A percentile compares a stretch with the other conserved stretches of the same genome.
These are phyloP conservation scores for Wickerhamiella alocasiicola DNA, from an alignment of 805 yeast genomes.

Conservation along the genomic window DNA sequence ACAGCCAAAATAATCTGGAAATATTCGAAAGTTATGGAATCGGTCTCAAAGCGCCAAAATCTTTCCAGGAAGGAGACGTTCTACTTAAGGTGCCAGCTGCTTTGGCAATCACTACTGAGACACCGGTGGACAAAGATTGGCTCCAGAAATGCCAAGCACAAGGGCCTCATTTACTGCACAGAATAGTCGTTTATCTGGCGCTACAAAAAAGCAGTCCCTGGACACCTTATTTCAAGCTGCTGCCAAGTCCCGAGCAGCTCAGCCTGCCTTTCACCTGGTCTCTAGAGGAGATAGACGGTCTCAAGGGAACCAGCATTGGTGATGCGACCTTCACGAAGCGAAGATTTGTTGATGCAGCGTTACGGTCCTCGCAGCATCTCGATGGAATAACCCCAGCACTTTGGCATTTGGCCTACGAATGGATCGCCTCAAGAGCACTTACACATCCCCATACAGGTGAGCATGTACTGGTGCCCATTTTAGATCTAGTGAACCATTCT, in stretches of 20 bases:
- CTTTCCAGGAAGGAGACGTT: neutral
- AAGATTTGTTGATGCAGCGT: constrained; percentile 16
- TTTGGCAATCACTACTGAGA: constrained; percentile 12
- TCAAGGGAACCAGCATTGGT: constrained; percentile 21
- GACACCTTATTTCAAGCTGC: constrained; percentile 19
- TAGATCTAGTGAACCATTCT: constrained; percentile 43
- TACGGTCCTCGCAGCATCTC: neutral
- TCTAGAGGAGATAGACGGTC: constrained; percentile 19
- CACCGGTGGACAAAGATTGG: constrained; percentile 16
- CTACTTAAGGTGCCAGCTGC: constrained; percentile 14
- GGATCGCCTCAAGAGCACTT: constrained; percentile 28
- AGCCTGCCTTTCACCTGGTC: constrained; percentile 25
- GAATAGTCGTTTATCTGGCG: constrained; percentile 17
- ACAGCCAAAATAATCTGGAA: constrained; percentile 2
- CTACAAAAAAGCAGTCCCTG: constrained; percentile 11
- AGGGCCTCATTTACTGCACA: constrained; percentile 14
- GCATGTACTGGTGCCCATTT: constrained; percentile 35
- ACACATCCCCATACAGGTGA: constrained; percentile 21
- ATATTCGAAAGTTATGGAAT: constrained; percentile 11
- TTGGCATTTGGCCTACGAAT: constrained; percentile 27
- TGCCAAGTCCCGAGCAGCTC: constrained; percentile 23
- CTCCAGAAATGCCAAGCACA: constrained; percentile 6
- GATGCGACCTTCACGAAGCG: constrained; percentile 22
- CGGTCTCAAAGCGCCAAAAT: constrained; percentile 2
- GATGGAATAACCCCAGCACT: constrained; percentile 12